Evolutionary conservation across 352 stramenopile species (phyloP).

Genomic region (Pythium phragmiticola): DNA sequence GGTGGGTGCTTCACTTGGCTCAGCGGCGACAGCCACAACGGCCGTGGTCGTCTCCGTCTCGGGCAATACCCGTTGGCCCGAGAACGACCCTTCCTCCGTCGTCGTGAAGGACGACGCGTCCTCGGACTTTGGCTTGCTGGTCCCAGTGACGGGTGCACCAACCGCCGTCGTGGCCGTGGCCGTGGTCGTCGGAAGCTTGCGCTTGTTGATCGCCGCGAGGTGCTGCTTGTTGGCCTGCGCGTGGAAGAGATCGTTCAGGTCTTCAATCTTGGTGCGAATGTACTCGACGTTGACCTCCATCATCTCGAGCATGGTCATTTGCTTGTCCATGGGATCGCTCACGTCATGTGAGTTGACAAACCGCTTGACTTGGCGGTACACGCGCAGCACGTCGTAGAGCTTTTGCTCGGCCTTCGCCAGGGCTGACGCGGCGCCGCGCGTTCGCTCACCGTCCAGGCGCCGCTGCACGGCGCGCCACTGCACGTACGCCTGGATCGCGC

Average conservation of each 20-base stretch:
- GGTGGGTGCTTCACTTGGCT: no score
- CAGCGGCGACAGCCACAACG: no score
- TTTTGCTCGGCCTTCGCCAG: slow-evolving; percentile 48
- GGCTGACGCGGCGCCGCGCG: no score
- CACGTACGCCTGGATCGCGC: slow-evolving; percentile 61
- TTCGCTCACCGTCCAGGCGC: slow-evolving; percentile 10
- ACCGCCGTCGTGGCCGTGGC: slow-evolving; percentile 18
- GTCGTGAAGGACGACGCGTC: not conserved
- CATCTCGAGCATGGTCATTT: slow-evolving; percentile 86
- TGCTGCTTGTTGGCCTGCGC: slow-evolving; percentile 28
- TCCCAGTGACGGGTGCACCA: not conserved
- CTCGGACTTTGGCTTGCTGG: not conserved
- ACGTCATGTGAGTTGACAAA: slow-evolving; percentile 63
- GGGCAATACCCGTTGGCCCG: no score
- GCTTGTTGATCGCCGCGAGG: slow-evolving; percentile 2
- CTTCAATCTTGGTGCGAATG: slow-evolving; percentile 77
- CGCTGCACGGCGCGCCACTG: slow-evolving; percentile 51
- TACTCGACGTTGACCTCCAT: slow-evolving; percentile 86
- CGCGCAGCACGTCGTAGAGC: slow-evolving; percentile 54
- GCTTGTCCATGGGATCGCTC: slow-evolving; percentile 75
- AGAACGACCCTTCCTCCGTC: no score
- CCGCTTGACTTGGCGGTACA: slow-evolving; percentile 59
- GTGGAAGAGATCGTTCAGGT: slow-evolving; percentile 54
- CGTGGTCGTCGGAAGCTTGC: slow-evolving; percentile 10
- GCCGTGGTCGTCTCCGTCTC: no score